Conservation (phyloP, 2,329 filamentous ascomycete genomes). For the Pseudodiploospora longispora region DNA sequence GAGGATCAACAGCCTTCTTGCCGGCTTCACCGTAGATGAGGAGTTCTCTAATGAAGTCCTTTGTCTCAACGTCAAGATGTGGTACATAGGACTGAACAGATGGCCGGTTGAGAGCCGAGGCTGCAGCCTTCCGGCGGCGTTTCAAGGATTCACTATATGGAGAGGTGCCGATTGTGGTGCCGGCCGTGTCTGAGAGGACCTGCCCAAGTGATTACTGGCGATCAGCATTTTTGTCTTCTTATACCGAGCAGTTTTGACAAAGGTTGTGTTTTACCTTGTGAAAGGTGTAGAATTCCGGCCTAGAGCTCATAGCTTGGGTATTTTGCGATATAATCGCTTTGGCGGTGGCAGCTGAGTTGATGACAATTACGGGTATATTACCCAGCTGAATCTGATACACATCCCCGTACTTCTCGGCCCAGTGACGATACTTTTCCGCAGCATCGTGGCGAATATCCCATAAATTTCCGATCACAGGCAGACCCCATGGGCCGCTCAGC, state of each 20-base stretch:
- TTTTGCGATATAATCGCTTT: constrained; percentile 44
- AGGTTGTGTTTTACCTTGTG: constrained; percentile 36
- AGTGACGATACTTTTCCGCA: constrained; percentile 47
- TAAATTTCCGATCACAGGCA: constrained; percentile 48
- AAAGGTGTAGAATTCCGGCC: constrained; percentile 52
- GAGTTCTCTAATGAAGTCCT: constrained; percentile 54
- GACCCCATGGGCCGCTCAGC: constrained; percentile 39
- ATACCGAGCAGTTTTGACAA: not conserved
- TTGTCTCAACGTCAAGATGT: constrained; percentile 55
- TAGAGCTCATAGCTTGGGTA: constrained; percentile 44
- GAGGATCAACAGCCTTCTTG: constrained; percentile 47
- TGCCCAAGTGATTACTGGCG: constrained; percentile 14
- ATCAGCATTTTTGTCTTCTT: not conserved
- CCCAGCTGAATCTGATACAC: constrained; percentile 52
- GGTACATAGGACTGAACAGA: constrained; percentile 55
- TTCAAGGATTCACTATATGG: constrained; percentile 60
- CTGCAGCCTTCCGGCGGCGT: constrained; percentile 55
- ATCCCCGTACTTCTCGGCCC: constrained; percentile 38
- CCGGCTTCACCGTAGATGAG: constrained; percentile 50
- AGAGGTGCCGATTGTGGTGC: constrained; percentile 60
- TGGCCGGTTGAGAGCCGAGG: constrained; percentile 56
- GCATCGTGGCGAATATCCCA: constrained; percentile 47
- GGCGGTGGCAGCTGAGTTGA: constrained; percentile 45
- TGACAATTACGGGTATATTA: constrained; percentile 47
- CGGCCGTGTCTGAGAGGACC: constrained; percentile 56